These are phyloP conservation scores for Aspergillus asperescens DNA, from an alignment of 495 filamentous ascomycete species.

Conservation along the genomic window DNA sequence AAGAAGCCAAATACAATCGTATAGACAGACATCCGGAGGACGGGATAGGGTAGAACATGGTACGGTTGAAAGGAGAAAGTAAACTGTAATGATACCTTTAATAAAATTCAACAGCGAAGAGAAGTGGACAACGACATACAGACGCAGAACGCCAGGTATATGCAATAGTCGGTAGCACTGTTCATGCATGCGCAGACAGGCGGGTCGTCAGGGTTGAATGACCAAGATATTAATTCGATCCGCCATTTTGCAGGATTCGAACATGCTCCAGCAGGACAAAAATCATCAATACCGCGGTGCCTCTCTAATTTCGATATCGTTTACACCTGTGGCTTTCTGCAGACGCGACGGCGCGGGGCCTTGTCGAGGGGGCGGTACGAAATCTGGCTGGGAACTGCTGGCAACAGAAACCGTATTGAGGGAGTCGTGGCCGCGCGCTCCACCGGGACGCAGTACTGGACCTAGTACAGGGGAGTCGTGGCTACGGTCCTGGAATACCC, in stretches of 20 bases:
- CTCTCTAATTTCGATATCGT: conserved; percentile 30
- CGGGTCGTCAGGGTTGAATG: neutral
- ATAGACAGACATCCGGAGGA: conserved; percentile 11
- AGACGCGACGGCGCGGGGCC: conserved; percentile 20
- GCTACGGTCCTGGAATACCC: conserved; percentile 17
- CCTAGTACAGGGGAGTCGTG: conserved; percentile 15
- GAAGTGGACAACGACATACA: conserved; percentile 11
- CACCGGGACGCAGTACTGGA: conserved; percentile 7
- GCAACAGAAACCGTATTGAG: conserved; percentile 23
- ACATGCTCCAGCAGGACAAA: neutral
- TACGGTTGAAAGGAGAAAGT: neutral
- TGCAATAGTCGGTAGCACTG: conserved; percentile 16
- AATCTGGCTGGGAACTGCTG: conserved; percentile 31
- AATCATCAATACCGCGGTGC: conserved; percentile 14
- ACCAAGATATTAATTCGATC: neutral
- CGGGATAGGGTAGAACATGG: neutral
- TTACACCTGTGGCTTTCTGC: conserved; percentile 18
- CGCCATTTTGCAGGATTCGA: neutral
- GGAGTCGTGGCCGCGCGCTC: conserved; percentile 16
- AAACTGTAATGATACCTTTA: neutral
- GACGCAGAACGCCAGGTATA: conserved; percentile 24
- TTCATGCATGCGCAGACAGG: neutral
- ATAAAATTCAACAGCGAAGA: neutral
- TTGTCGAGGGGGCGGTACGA: conserved; percentile 14
- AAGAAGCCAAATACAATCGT: conserved; percentile 9